Evolutionary conservation across 345 rosid species (phyloP).

Genomic region (Ailanthus altissimus): DNA sequence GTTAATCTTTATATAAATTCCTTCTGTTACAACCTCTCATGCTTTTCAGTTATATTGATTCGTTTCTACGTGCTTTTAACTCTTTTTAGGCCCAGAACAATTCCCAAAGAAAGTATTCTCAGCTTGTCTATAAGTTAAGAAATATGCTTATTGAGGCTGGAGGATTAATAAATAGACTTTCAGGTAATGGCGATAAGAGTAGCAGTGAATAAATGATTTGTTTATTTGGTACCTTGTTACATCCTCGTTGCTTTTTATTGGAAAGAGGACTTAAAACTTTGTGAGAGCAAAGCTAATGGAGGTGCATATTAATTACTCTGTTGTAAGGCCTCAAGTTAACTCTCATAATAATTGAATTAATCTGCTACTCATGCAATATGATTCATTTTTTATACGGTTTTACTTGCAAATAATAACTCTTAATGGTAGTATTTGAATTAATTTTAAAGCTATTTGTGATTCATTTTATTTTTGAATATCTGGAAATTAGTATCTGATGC

Average conservation of each 20-base stretch:
- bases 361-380: not conserved
- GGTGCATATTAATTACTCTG: not conserved
- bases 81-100: constrained; percentile 12
- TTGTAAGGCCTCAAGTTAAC: too few relatives aligned
- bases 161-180: not conserved
- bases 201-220: not conserved
- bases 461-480: not conserved
- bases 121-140: not conserved
- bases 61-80: not conserved
- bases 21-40: not conserved
- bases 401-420: not conserved
- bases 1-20: not conserved
- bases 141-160: not conserved
- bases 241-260: not conserved
- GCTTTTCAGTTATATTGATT: not conserved
- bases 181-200: not conserved
- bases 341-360: not conserved
- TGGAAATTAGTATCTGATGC: not conserved
- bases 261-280: not conserved
- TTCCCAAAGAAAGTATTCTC: constrained; percentile 10
- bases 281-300: not conserved
- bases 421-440: not conserved
- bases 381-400: not conserved
- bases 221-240: not conserved
- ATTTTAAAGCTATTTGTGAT: not conserved